Evolutionary conservation across 352 stramenopile genomes (phyloP), one percentile per base, ranked within the genome.

Genomic region (Phytopythium kandeliae): DNA sequence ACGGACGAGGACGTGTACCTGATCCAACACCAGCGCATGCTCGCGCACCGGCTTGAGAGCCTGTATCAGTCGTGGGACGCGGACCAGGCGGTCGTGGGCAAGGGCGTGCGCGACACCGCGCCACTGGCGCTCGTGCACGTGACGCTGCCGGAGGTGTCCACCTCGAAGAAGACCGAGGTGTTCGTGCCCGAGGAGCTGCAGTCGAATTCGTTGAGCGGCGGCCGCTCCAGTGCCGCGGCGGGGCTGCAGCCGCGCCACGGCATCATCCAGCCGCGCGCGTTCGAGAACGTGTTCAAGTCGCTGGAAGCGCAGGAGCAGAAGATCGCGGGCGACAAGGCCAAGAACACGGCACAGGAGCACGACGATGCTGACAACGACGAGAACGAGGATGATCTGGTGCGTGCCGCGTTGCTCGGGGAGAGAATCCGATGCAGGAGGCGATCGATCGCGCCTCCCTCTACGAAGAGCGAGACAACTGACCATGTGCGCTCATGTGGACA

Each of bases 241-340:
- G 37, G 48, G 24, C 41, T 60, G 8, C 44, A 56, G 25, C 57
- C 41, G 19, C 58, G 62, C 28, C 55, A 62, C 17, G 57, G 66
- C 19, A 79, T 88, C 53, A 85, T 88, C 65, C 73, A 85, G 57
- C 76, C 76, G 3, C 68, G 73, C 19, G 76, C 76, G 34, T 87
- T 85, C 57, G 76, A 87, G 48, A 76, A 63, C 21, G 76, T 85
- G 24, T 84, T 88, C 55, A 85, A 85, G 65, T 76, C 66, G 28
- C 55, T 88, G 15, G 77, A 88, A 56, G 74, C 71, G 21, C 69
- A 88, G 57, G 77, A 88, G 43, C 75, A 81, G 57, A 73, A 77
- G 26, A 60, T 68, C 34, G 63, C 63, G 38, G 48, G 58, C 5
- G 63, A 72, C 42, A 85, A 85, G 48, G 65, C 60, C 31, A 87